Evolutionary conservation across 768 basidiomycete genomes (phyloP), one percentile per base, ranked within the genome.

Genomic region (Trametes villosa): DNA sequence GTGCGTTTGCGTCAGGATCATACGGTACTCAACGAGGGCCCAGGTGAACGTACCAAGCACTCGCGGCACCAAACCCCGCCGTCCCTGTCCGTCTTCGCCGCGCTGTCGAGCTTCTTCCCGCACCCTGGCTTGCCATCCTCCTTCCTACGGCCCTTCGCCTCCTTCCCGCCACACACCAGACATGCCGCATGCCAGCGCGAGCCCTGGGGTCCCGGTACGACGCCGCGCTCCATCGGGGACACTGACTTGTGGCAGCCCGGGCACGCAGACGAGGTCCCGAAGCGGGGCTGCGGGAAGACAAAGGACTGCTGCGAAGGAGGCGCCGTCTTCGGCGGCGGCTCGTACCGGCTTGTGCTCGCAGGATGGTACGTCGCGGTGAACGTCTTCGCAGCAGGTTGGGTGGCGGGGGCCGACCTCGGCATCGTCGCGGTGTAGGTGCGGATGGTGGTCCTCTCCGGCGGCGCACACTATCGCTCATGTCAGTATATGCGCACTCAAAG

Each of bases 61-160:
- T 92, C 91, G 66, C 91, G 81, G 73, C 92, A 94, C 89, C 91
- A 94, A 29, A 92, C 83, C 13, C 83, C 81, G 0, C 88, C 88
- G 36, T 87, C 83, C 11, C 73, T 76, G 67, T 88, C 90, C 31
- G 77, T 81, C 74, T 89, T 93, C 13, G 92, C 92, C 26, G 86
- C 91, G 65, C 90, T 91, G 69, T 94, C 92, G 15, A 94, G 73
- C 64, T 81, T 85, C 77, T 94, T 94, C 11, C 91, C 88, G 66
- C 92, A 94, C 9, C 92, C 92, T 9, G 90, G 86, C 62, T 82
- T 81, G 22, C 79, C 83, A 48, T 80, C 82, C 62, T 83, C 83
- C 75, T 65, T 82, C 74, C 75, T 78, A 33, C 79, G 72, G 22
- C 79, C 78, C 27, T 74, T 70, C 53, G 75, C 77, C 29, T 74